phyloP scores from a whole-genome alignment of 257 asterid genomes.

The Paraleonurus japonicus region DNA sequence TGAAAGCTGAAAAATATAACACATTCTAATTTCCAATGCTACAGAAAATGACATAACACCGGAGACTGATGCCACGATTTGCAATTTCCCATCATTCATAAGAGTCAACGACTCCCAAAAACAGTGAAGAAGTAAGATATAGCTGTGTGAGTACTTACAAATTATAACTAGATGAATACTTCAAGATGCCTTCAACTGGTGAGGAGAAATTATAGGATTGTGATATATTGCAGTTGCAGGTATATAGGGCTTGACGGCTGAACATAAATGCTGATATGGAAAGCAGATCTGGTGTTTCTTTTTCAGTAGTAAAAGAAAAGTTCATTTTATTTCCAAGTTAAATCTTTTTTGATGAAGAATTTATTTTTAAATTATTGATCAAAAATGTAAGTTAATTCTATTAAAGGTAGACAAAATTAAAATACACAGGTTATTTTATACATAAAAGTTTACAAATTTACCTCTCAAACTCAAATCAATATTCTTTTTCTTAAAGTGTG shows the following conservation, averaged over 20 bases:
- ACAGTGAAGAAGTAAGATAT: background rate
- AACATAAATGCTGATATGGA: background rate
- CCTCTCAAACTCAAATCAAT: no score
- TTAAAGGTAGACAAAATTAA: no score
- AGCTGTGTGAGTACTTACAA: constrained; percentile 22
- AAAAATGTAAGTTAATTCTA: background rate
- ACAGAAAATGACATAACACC: background rate
- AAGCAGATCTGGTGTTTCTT: background rate
- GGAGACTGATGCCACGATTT: background rate
- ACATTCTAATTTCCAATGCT: background rate
- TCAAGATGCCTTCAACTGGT: background rate
- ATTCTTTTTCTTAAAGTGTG: no score
- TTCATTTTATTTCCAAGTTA: no score
- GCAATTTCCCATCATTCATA: background rate
- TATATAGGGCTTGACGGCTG: background rate
- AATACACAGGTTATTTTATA: no score
- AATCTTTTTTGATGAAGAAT: background rate
- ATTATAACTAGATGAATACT: background rate
- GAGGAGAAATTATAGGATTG: background rate
- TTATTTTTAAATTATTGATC: background rate
- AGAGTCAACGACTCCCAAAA: background rate
- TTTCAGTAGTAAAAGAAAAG: no score
- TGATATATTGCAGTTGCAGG: background rate
- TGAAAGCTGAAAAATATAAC: background rate
- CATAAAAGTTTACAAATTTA: no score